Evolutionary conservation across 352 stramenopile species (phyloP).

Genomic region (Bremia lactucae): DNA sequence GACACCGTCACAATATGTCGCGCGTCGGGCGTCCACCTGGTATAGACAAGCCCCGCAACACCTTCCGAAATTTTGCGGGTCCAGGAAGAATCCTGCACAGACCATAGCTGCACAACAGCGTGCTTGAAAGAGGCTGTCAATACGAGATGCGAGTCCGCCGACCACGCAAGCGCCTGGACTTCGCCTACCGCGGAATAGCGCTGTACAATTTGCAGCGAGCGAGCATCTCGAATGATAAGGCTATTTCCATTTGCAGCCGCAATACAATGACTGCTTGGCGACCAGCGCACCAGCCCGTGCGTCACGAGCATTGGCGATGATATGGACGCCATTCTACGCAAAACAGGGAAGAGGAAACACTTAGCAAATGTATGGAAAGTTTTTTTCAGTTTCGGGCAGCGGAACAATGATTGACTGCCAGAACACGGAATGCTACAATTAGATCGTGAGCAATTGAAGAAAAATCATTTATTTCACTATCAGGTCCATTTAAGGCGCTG

Average conservation of each 20-base stretch:
- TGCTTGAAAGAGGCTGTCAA: constrained; percentile 55
- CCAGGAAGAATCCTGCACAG: constrained; percentile 49
- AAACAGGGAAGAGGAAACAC: too few species aligned
- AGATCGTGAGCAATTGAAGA: too few species aligned
- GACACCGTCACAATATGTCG: constrained; percentile 68
- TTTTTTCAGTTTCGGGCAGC: too few species aligned
- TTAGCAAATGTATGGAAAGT: too few species aligned
- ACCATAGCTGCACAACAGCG: constrained; percentile 61
- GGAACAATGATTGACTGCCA: too few species aligned
- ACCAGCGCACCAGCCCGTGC: constrained; percentile 57
- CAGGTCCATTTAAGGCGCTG: too few species aligned
- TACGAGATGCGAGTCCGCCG: constrained; percentile 55
- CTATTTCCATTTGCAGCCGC: constrained; percentile 40
- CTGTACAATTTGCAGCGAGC: constrained; percentile 50
- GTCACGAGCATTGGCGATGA: constrained; percentile 42
- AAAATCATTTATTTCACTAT: too few species aligned
- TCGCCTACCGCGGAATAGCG: constrained; percentile 44
- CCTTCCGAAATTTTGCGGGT: constrained; percentile 70
- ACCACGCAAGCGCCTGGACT: constrained; percentile 51
- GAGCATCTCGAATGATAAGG: constrained; percentile 40
- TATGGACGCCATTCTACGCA: constrained; percentile 27
- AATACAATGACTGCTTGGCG: constrained; percentile 45
- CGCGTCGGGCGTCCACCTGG: constrained; percentile 45
- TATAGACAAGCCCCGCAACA: constrained; percentile 44
- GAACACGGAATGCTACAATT: too few species aligned